phyloP scores from a whole-genome alignment of 169 alveolate genomes.

The Cryptosporidium parvum region DNA sequence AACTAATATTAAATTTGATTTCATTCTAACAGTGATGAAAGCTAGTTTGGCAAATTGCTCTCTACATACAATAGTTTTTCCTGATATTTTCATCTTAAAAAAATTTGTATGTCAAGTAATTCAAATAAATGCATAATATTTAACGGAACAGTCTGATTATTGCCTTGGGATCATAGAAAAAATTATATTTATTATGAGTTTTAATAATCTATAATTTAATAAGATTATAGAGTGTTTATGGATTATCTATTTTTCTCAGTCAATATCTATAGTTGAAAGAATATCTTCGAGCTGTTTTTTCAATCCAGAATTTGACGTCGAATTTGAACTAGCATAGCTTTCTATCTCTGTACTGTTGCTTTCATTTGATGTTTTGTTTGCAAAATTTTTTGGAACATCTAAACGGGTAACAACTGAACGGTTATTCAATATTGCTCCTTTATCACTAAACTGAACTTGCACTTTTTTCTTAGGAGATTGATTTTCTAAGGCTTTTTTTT shows the following conservation, averaged over 20 bases:
- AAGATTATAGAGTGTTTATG: background rate
- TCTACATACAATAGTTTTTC: background rate
- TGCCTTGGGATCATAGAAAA: background rate
- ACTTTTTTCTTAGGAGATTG: background rate
- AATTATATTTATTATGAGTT: background rate
- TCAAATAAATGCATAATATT: constrained; percentile 22
- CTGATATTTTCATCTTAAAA: background rate
- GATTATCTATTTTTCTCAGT: background rate
- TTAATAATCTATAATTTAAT: background rate
- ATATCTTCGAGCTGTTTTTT: constrained; percentile 15
- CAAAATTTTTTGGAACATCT: background rate
- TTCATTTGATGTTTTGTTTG: background rate
- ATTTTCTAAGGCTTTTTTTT: background rate
- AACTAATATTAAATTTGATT: background rate
- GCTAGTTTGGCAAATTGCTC: background rate
- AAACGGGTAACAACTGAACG: background rate
- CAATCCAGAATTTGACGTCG: background rate
- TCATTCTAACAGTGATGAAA: background rate
- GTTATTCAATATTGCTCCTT: background rate
- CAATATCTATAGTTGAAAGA: background rate
- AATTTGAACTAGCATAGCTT: background rate
- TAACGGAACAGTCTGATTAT: background rate
- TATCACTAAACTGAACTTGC: background rate
- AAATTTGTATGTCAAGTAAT: constrained; percentile 29
- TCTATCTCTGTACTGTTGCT: background rate